Evolutionary conservation across 2,329 filamentous ascomycete genomes (phyloP), one percentile per base, ranked within the genome.

Genomic region (Alternaria sp.): DNA sequence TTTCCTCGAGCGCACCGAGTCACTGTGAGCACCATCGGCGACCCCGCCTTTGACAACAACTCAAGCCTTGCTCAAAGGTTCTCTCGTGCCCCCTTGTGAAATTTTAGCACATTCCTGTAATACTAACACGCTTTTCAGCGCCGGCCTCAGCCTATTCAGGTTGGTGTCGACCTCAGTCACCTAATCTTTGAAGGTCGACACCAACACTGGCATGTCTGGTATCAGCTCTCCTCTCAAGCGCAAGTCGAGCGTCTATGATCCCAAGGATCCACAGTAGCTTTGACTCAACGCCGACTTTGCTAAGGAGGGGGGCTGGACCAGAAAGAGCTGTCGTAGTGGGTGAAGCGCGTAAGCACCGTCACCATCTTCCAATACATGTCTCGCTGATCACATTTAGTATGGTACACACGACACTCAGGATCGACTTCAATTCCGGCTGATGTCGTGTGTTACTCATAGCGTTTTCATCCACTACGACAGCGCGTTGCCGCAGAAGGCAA

Each of bases 381-480:
- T 54, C 48, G 46, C 72, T 76, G 32, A 76, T 63, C 2, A 27
- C 18, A 4, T 46, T 27, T 50, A 77, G 74, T 74, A 74, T 48
- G 55, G 62, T 59, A 41, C 18, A 22, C 20, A 41, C 38, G 18
- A 41, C 38, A 6, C 11, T 14, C 7, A 5, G 2, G 38, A 2
- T 14, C 4, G 77, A 76, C 66, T 45, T 60, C 50, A 57, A 46
- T 4, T 41, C 38, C 8, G 38, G 62, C 60, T 3, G 12, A 68
- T 72, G 10, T 69, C 70, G 18, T 41, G n/a, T 41, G 11, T 22
- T 41, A 18, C 18, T 41, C 18, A 22, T 41, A 43, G 40, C 18
- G 40, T 16, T 40, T 62, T 69, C 51, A 62, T 80, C 51, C 72
- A 70, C 54, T 82, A 81, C 64, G 78, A 83, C 57, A 72, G 78